A percentile compares a stretch with the other conserved stretches of the same genome.
Conservation (phyloP, 1,139 yeast species). For the Hansenula lynferdii region DNA sequence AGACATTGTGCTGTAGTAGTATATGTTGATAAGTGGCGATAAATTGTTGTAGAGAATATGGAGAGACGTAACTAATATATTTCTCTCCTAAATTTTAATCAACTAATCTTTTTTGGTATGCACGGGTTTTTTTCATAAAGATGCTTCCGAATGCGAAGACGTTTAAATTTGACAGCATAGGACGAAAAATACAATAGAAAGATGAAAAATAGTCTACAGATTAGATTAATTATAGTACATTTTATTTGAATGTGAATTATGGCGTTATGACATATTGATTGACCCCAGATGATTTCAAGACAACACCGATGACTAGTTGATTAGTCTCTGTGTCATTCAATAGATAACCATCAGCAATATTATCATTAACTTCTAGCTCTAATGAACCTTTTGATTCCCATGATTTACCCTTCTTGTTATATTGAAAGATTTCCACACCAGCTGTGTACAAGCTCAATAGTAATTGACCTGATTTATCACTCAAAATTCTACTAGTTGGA, state of each 20-base stretch:
- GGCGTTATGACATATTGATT: neutral
- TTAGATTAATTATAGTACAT: too few species aligned
- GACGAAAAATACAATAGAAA: too few species aligned
- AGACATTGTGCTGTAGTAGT: too few species aligned
- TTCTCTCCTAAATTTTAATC: too few species aligned
- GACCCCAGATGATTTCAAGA: neutral
- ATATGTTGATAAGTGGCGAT: too few species aligned
- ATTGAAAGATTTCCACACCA: conserved; percentile 30
- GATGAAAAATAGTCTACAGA: too few species aligned
- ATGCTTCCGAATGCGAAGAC: too few species aligned
- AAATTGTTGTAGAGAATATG: too few species aligned
- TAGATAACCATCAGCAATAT: neutral
- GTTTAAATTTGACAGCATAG: too few species aligned
- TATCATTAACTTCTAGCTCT: neutral
- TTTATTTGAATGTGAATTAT: neutral
- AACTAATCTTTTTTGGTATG: too few species aligned
- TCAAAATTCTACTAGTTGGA: conserved; percentile 24
- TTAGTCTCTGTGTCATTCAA: neutral
- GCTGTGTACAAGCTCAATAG: conserved; percentile 26
- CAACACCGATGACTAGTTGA: neutral
- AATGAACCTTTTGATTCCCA: conserved; percentile 27
- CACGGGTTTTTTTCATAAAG: too few species aligned
- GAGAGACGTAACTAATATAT: too few species aligned
- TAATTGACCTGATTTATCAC: conserved; percentile 45
- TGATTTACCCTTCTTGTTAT: conserved; percentile 39